These are phyloP conservation scores for Exophiala aquamarina DNA, from an alignment of 2,329 filamentous ascomycete genomes.

Conservation along the genomic window DNA sequence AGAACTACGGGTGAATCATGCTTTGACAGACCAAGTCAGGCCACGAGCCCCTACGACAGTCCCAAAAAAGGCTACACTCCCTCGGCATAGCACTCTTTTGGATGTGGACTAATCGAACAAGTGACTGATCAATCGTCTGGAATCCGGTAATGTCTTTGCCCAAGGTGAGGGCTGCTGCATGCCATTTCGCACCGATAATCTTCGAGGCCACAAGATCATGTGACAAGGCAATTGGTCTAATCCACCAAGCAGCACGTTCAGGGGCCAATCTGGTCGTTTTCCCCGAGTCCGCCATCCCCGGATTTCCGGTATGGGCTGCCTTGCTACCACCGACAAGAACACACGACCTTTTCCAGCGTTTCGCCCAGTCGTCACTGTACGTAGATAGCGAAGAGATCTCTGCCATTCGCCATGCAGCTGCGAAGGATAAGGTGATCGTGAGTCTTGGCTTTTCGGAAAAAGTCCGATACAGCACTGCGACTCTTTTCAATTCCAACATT, in stretches of 20 bases:
- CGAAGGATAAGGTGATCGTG: conserved; percentile 39
- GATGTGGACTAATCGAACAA: too few relatives aligned
- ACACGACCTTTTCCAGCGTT: conserved; percentile 50
- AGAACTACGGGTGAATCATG: too few relatives aligned
- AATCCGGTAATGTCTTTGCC: conserved; percentile 30
- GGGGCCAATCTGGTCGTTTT: conserved; percentile 54
- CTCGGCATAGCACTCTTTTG: too few relatives aligned
- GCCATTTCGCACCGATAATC: conserved; percentile 46
- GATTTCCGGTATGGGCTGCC: conserved; percentile 55
- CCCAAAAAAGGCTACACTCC: too few relatives aligned
- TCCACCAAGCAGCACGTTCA: conserved; percentile 45
- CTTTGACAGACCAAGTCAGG: too few relatives aligned
- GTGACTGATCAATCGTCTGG: too few relatives aligned
- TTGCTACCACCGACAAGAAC: conserved; percentile 45
- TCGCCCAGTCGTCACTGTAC: conserved; percentile 47
- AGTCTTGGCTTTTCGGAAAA: conserved; percentile 55
- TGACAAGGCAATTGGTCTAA: conserved; percentile 47
- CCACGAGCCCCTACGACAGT: too few relatives aligned
- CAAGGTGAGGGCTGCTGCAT: conserved; percentile 30
- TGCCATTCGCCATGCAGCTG: conserved; percentile 42
- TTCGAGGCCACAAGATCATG: conserved; percentile 49
- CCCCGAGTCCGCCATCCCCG: conserved; percentile 54
- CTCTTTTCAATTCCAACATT: conserved; percentile 54
- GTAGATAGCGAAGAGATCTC: conserved; percentile 48
- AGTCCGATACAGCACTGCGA: conserved; percentile 43